Conservation (phyloP, 2,329 filamentous ascomycete species). For the Colletotrichum higginsianum region DNA sequence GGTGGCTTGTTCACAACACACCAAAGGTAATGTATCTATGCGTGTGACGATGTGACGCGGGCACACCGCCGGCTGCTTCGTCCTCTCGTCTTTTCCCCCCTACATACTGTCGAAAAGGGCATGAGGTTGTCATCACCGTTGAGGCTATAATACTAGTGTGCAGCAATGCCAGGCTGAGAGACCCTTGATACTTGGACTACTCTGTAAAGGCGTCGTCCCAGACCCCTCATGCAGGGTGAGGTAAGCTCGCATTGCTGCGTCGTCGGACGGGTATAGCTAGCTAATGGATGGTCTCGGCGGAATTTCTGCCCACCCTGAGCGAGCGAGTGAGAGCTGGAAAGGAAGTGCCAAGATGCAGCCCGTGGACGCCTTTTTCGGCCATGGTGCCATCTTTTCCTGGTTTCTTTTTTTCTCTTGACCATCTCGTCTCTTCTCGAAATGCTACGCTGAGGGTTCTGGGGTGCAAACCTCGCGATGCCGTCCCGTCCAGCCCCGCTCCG, state of each 20-base stretch:
- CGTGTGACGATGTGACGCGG: background rate
- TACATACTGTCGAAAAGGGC: background rate
- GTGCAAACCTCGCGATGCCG: conserved; percentile 26
- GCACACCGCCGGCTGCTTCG: background rate
- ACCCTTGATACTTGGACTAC: conserved; percentile 2
- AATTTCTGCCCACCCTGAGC: background rate
- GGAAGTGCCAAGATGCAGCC: conserved; percentile 3
- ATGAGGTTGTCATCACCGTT: background rate
- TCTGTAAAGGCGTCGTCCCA: background rate
- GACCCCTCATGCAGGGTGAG: conserved; percentile 20
- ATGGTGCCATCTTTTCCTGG: background rate
- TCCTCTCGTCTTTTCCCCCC: no score
- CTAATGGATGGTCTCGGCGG: background rate
- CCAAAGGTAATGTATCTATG: background rate
- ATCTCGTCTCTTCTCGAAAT: no score
- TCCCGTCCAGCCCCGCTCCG: conserved; percentile 14
- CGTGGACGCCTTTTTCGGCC: background rate
- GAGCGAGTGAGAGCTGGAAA: background rate
- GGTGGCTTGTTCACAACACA: background rate
- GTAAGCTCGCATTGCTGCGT: background rate
- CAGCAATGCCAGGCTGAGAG: conserved; percentile 5
- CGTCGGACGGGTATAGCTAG: background rate
- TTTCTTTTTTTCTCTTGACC: background rate
- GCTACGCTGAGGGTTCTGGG: conserved; percentile 20
- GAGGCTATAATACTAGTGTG: background rate